Percentiles rank a stretch among this genome's conserved stretches.
Evolutionary conservation across 257 asterid genomes (phyloP).

Genomic region (Dorcoceras hygrometricum): DNA sequence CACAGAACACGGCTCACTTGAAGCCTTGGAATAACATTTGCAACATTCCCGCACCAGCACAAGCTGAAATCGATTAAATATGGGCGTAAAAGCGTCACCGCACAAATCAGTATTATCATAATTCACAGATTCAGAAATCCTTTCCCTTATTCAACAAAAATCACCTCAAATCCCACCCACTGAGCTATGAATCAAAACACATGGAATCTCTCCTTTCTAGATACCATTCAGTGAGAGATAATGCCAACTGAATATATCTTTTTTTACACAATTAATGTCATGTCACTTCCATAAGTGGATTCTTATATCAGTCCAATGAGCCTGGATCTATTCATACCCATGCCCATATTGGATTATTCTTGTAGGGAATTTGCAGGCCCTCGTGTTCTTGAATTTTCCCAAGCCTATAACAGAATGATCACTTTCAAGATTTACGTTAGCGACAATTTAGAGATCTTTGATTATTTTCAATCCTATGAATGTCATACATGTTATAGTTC

Average conservation of each 20-base stretch:
- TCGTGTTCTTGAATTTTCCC: conserved; percentile 62
- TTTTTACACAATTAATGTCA: conserved; percentile 14
- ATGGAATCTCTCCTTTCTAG: neutral
- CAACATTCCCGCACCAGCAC: too few species aligned
- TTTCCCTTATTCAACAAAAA: neutral
- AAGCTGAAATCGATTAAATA: too few species aligned
- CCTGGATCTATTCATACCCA: conserved; percentile 13
- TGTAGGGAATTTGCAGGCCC: conserved; percentile 98
- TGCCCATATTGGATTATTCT: conserved; percentile 28
- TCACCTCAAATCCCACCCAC: neutral
- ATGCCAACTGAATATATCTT: conserved; percentile 3
- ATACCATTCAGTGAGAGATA: neutral
- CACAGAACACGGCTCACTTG: too few species aligned
- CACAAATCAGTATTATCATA: neutral
- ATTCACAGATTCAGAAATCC: neutral
- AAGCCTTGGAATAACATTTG: too few species aligned
- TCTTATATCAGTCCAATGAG: conserved; percentile 5
- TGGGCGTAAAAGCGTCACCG: neutral
- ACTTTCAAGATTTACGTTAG: neutral
- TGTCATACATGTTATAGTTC: conserved; percentile 47
- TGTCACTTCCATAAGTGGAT: conserved; percentile 11
- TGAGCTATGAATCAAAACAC: neutral
- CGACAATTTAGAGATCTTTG: neutral
- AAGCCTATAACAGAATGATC: neutral
- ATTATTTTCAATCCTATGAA: conserved; percentile 20